A percentile compares a stretch with the other conserved stretches of the same genome.
These are phyloP conservation scores for Phytomonas sp. DNA, from an alignment of 208 protist species.

Conservation along the genomic window DNA sequence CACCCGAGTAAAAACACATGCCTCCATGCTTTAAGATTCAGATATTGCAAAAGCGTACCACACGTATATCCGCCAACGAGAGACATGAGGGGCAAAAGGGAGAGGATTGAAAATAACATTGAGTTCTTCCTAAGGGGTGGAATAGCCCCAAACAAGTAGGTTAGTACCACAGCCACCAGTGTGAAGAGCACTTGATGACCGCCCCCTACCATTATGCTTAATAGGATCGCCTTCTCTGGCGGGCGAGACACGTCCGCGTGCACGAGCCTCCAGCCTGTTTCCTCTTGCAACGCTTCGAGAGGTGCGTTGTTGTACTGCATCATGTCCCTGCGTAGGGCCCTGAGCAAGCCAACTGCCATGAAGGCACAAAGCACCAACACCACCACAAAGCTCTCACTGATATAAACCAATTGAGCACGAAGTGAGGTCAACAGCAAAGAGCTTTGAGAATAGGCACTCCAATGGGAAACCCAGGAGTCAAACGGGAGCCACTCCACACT, in stretches of 20 bases:
- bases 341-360: slow-evolving; percentile 93
- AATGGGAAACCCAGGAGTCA: slow-evolving; percentile 94
- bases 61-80: slow-evolving; percentile 91
- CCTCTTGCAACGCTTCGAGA: slow-evolving; percentile 63
- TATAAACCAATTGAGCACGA: slow-evolving; percentile 46
- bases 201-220: slow-evolving; percentile 90
- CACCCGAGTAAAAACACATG: slow-evolving; percentile 63
- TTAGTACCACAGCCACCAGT: slow-evolving; percentile 61
- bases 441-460: slow-evolving; percentile 93
- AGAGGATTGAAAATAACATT: slow-evolving; percentile 77
- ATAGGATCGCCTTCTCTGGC: slow-evolving; percentile 67
- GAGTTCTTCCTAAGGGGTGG: slow-evolving; percentile 92
- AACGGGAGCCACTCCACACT: slow-evolving; percentile 61
- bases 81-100: slow-evolving; percentile 73
- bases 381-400: slow-evolving; percentile 94
- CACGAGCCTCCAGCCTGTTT: slow-evolving; percentile 95
- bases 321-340: slow-evolving; percentile 95
- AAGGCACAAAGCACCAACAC: slow-evolving; percentile 81
- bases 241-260: slow-evolving; percentile 96
- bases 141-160: slow-evolving; percentile 93
- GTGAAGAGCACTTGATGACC: slow-evolving; percentile 93
- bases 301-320: slow-evolving; percentile 84
- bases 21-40: slow-evolving; percentile 88
- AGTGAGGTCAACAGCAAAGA: slow-evolving; percentile 21
- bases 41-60: slow-evolving; percentile 85